Conservation (phyloP, 768 basidiomycete species). For the Termitomyces sp. region DNA sequence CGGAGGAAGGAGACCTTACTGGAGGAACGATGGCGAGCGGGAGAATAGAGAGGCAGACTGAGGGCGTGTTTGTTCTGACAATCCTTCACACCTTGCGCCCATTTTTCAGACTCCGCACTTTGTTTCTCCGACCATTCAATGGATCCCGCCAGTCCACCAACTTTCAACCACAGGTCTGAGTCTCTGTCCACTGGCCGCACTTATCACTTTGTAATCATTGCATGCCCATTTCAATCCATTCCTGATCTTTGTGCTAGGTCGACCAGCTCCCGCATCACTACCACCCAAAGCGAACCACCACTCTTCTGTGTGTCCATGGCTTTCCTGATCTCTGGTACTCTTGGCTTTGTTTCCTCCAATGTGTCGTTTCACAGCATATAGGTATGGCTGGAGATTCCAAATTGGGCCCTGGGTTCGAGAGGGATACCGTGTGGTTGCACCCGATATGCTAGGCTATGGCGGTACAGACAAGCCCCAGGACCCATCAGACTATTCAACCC, state of each 20-base stretch:
- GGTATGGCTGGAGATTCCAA: constrained; percentile 76
- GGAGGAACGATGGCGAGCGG: constrained; percentile 16
- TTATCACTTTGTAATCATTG: constrained; percentile 56
- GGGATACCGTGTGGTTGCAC: constrained; percentile 61
- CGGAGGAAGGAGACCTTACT: constrained; percentile 27
- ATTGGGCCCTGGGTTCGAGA: constrained; percentile 62
- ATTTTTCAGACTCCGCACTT: constrained; percentile 19
- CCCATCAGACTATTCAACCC: constrained; percentile 51
- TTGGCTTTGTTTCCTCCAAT: not conserved
- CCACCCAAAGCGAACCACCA: constrained; percentile 34
- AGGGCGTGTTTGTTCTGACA: constrained; percentile 16
- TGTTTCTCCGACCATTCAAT: constrained; percentile 20
- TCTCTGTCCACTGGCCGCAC: constrained; percentile 52
- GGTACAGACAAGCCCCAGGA: constrained; percentile 57
- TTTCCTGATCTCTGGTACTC: constrained; percentile 62
- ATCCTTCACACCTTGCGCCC: constrained; percentile 11
- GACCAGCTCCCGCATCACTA: constrained; percentile 54
- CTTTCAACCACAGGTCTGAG: constrained; percentile 51
- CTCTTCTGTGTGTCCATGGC: constrained; percentile 74
- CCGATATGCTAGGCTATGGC: constrained; percentile 64
- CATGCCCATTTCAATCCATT: not conserved
- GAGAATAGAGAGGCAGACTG: constrained; percentile 3
- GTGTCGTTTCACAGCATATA: constrained; percentile 17
- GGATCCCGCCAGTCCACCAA: constrained; percentile 34
- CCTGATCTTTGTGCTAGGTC: constrained; percentile 22